phyloP scores from a whole-genome alignment of 805 yeast genomes.

The Candida lessepsii region DNA sequence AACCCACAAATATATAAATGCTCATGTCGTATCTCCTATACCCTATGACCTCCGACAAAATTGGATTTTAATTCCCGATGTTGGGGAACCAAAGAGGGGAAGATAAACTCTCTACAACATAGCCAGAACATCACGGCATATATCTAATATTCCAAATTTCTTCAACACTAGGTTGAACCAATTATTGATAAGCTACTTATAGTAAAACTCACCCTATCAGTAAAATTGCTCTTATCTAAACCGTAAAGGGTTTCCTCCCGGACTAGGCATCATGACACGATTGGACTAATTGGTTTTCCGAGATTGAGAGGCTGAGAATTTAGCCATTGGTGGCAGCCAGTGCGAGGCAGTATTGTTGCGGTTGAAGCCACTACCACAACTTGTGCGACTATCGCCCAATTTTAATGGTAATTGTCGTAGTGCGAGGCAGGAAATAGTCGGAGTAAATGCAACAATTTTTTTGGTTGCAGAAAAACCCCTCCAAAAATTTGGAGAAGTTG shows the following conservation, averaged over 20 bases:
- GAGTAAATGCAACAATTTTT: not conserved
- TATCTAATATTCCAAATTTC: too few relatives aligned
- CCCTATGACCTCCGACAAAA: too few relatives aligned
- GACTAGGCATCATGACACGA: not conserved
- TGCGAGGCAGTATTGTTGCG: too few relatives aligned
- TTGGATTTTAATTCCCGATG: not conserved
- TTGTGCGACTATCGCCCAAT: too few relatives aligned
- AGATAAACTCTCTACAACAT: too few relatives aligned
- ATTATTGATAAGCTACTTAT: too few relatives aligned
- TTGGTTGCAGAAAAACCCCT: slow-evolving; percentile 2
- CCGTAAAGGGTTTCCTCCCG: not conserved
- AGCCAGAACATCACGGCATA: too few relatives aligned
- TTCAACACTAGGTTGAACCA: not conserved
- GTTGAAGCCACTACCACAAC: too few relatives aligned
- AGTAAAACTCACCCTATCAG: too few relatives aligned
- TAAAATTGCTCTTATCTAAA: not conserved
- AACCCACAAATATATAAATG: too few relatives aligned
- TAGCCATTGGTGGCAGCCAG: not conserved
- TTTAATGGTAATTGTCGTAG: too few relatives aligned
- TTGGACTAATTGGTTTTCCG: slow-evolving; percentile 4
- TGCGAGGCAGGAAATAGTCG: not conserved
- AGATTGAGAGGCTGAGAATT: slow-evolving; percentile 3
- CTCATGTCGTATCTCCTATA: not conserved
- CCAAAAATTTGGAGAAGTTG: slow-evolving; percentile 1
- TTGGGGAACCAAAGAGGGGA: slow-evolving; percentile 1